Base-by-base conservation (phyloP, 2,329 filamentous ascomycete species). In the Diplodia corticola region DNA sequence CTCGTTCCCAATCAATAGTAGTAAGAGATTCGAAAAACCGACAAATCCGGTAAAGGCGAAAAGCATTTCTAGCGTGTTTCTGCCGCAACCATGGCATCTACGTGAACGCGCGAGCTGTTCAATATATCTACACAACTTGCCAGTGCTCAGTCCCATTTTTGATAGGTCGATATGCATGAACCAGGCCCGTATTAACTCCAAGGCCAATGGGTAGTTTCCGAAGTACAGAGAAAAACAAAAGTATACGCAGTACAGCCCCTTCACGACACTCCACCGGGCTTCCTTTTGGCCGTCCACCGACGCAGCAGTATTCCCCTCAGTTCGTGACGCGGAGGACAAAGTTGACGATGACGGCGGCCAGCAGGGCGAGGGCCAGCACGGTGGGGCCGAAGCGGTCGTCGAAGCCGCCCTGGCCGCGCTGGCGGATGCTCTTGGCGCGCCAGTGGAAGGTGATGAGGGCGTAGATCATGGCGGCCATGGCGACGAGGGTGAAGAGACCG, bases 381-480 rank as follows among this genome's bases (percentile, higher is more conserved):
- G 93, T 97, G 5, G 95, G 95, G 7, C 95, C 95, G 74, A 97
- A 93, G 49, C 93, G 88, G 82, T 99, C 95, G 77, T 99, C 95
- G 77, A 99, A 98, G 24, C 95, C 95, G 64, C 92, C 92, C 83
- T 97, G 93, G 9, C 95, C 95, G 70, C 94, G 86, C 80, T 91
- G 87, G 67, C 95, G 84, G 76, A 99, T 99, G 70, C 91, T 96
- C 79, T 91, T 93, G 28, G 95, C 95, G 69, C 95, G 86, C 95
- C 95, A 99, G 78, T 99, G 95, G 81, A 97, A 99, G 35, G 94
- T 98, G 68, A 92, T 86, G 12, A 99, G 83, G 5, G 95, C 95
- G 78, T 99, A 99, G 49, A 96, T 82, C 93, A 99, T 97, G 51
- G 93, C 92, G 63, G 91, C 87, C 88, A 99, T 94, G 69, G 94